A percentile compares a stretch with the other conserved stretches of the same genome.
phyloP scores from a whole-genome alignment of 441 rosid species.

The Mallotus japonicus region DNA sequence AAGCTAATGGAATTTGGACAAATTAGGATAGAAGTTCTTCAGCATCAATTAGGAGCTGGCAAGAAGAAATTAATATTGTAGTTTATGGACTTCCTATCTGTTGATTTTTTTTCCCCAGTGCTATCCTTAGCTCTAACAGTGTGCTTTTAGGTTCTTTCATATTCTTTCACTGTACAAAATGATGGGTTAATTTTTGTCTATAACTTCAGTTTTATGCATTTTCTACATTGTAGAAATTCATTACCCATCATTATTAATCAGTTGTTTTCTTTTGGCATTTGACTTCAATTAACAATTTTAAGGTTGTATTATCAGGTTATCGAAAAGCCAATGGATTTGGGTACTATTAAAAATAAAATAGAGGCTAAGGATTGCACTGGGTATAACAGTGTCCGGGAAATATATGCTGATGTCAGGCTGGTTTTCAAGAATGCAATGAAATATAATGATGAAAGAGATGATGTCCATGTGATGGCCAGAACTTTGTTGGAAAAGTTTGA shows the following conservation, averaged over 20 bases:
- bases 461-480: constrained; percentile 79
- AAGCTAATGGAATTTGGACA: not conserved
- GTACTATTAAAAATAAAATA: constrained; percentile 74
- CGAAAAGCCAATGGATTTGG: constrained; percentile 91
- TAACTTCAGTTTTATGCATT: not conserved
- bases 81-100: not conserved
- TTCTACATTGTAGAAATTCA: not conserved
- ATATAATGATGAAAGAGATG: constrained; percentile 75
- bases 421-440: constrained; percentile 93
- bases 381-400: constrained; percentile 81
- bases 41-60: not conserved
- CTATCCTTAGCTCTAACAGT: not conserved
- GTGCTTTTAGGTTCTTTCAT: not conserved
- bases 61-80: not conserved
- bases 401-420: constrained; percentile 85
- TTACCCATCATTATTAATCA: constrained; percentile 2
- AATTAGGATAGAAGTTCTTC: not conserved
- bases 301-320: constrained; percentile 54
- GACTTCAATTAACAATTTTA: constrained; percentile 4
- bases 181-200: not conserved
- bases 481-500: constrained; percentile 73
- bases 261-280: constrained; percentile 6
- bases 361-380: constrained; percentile 68
- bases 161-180: too few relatives aligned
- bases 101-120: not conserved